A percentile compares a stretch with the other conserved stretches of the same genome.
Evolutionary conservation across 129 eudicot species (phyloP).

Genomic region (Ambrosia artemisiifolia): DNA sequence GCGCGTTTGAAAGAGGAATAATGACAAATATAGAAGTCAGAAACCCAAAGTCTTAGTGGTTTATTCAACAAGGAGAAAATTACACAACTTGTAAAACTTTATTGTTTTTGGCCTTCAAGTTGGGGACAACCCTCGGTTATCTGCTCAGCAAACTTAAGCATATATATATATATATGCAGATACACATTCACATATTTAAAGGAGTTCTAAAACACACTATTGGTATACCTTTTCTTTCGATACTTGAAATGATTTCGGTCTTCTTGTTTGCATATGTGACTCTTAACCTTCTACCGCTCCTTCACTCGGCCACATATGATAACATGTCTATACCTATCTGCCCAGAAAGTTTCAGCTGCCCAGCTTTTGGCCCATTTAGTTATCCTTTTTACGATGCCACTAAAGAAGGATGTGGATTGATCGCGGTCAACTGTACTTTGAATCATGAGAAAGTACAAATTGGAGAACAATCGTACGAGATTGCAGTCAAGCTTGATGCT

Average conservation of each 20-base stretch:
- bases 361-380: not conserved
- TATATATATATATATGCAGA: not conserved
- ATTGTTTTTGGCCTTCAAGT: not conserved
- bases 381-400: not conserved
- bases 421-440: not conserved
- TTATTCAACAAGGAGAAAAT: not conserved
- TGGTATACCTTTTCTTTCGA: not conserved
- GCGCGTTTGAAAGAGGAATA: not conserved
- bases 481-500: not conserved
- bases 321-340: constrained; percentile 19
- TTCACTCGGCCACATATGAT: constrained; percentile 10
- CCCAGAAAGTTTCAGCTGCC: constrained; percentile 8
- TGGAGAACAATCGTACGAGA: not conserved
- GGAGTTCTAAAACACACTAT: not conserved
- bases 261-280: not conserved
- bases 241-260: not conserved
- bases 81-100: not conserved
- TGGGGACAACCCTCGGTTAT: no score
- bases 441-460: not conserved
- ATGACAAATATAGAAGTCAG: no score
- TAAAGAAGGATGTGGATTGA: not conserved
- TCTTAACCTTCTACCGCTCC: not conserved
- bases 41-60: not conserved
- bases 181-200: not conserved
- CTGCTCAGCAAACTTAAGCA: not conserved